Evolutionary conservation across 371 early-diverging fungal species (phyloP), one percentile per base, ranked within the genome.

Genomic region (Circinella umbellata): DNA sequence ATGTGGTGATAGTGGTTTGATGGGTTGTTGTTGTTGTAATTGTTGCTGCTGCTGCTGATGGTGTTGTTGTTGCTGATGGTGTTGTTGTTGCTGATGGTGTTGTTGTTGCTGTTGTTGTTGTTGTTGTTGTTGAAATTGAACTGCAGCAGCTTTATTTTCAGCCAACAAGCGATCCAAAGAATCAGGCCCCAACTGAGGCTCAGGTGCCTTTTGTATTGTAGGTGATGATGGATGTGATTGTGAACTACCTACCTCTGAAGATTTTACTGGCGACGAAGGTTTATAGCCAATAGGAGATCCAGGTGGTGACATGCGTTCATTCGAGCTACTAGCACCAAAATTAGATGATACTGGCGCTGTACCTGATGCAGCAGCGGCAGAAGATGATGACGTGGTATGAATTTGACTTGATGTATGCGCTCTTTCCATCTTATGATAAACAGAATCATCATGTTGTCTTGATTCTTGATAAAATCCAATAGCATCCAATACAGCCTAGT

Each of bases 391-490:
- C 4, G 37, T 14, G n/a, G 59, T 27, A 15, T 64, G 63, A 9
- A 68, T 38, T 54, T 68, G 71, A 34, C 66, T 76, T 17, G 66
- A 60, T 37, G 85, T 73, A 46, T 82, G 86, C 15, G 88, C 85
- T 59, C 85, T 88, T 72, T 88, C 90, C 81, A 97, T 95, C 82
- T 98, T 98, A 65, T 92, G 88, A 93, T 96, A 97, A 7, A 96
- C 94, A 37, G 84, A 84, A 69, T 94, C 91, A 72, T 89, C 90
- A 54, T 79, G 80, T 37, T 81, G 76, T 51, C 79, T 70, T 38
- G 85, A 87, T 67, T 95, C 95, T 70, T 90, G 89, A 81, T 94
- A 95, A 75, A 97, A 98, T 57, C 93, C 94, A 79, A 99, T 95
- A 60, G 96, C 93, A 77, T 99, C 97, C 60, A 98, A 82, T 17